Conservation (phyloP, 2,329 filamentous ascomycete genomes). For the Fusarium sp. region DNA sequence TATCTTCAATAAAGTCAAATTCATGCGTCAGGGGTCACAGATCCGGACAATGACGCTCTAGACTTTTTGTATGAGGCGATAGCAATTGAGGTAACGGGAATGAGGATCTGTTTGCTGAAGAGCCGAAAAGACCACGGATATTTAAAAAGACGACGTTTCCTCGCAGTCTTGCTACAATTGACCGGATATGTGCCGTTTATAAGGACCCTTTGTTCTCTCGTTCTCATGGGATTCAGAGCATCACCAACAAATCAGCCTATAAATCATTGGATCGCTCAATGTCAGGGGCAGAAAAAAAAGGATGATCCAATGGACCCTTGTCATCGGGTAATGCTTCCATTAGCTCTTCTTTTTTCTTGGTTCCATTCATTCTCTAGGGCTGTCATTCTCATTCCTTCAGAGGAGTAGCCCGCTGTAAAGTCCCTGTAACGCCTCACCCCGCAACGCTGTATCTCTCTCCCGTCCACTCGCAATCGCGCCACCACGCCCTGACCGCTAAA, state of each 20-base stretch:
- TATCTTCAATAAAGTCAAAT: background rate
- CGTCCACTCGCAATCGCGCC: constrained; percentile 27
- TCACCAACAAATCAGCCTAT: constrained; percentile 34
- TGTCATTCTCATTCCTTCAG: constrained; percentile 15
- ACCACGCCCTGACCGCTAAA: constrained; percentile 39
- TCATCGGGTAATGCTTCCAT: constrained; percentile 1
- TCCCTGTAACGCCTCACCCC: constrained; percentile 36
- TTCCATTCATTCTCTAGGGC: constrained; percentile 9
- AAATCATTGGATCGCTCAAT: constrained; percentile 21
- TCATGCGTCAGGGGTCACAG: constrained; percentile 26
- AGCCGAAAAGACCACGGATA: constrained; percentile 4
- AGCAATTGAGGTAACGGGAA: constrained; percentile 2
- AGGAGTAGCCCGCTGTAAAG: constrained; percentile 14
- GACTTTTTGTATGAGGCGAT: constrained; percentile 11
- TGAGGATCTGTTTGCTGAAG: constrained; percentile 6
- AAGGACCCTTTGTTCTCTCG: constrained; percentile 6
- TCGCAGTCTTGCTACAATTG: constrained; percentile 24
- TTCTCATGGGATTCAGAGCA: constrained; percentile 16
- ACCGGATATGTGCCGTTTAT: constrained; percentile 35
- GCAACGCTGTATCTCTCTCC: constrained; percentile 18
- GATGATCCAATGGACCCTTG: constrained; percentile 14
- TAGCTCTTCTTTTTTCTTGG: background rate
- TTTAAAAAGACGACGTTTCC: constrained; percentile 2
- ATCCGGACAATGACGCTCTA: constrained; percentile 38
- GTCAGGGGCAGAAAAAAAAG: constrained; percentile 14